Evolutionary conservation across 108 stramenopile species (phyloP).

Genomic region (Licmophora abbreviata): DNA sequence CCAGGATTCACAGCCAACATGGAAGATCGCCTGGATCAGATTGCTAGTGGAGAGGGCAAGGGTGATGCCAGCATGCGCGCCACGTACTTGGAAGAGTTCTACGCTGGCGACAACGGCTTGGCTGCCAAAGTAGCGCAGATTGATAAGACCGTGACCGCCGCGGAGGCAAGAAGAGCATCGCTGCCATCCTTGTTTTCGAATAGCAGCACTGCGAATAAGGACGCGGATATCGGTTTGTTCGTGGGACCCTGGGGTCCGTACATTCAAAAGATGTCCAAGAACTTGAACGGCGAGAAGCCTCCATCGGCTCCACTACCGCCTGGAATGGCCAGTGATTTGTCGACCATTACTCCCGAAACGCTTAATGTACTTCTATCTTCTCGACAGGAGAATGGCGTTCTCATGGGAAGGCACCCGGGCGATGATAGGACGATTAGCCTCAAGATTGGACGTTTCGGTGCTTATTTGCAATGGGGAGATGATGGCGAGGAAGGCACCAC

Average conservation of each 20-base stretch:
- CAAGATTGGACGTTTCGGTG: slow-evolving; percentile 40
- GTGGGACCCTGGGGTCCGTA: slow-evolving; percentile 66
- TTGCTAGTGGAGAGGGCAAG: slow-evolving; percentile 34
- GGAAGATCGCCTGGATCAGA: slow-evolving; percentile 48
- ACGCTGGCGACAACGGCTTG: slow-evolving; percentile 46
- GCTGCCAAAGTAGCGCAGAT: slow-evolving; percentile 31
- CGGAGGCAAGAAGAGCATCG: slow-evolving; percentile 48
- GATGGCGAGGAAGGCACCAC: slow-evolving; percentile 36
- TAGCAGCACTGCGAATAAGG: slow-evolving; percentile 1
- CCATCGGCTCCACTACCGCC: slow-evolving; percentile 36
- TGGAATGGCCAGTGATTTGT: slow-evolving; percentile 46
- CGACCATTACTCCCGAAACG: slow-evolving; percentile 25
- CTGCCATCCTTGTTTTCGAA: slow-evolving; percentile 20
- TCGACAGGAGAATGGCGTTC: slow-evolving; percentile 25
- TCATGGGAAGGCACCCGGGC: slow-evolving; percentile 36
- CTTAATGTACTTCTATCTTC: slow-evolving; percentile 22
- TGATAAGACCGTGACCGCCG: slow-evolving; percentile 32
- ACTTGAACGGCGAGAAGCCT: slow-evolving; percentile 9
- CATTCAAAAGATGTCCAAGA: slow-evolving; percentile 16
- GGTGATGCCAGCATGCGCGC: slow-evolving; percentile 33
- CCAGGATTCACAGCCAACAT: slow-evolving; percentile 64
- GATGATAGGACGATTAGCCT: slow-evolving; percentile 35
- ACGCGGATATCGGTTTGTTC: slow-evolving; percentile 32
- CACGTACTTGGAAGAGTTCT: slow-evolving; percentile 56
- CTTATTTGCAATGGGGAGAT: slow-evolving; percentile 52